Percentiles rank a stretch among this genome's conserved stretches.
Conservation (phyloP, 2,329 filamentous ascomycete species). For the Neurospora sp. region DNA sequence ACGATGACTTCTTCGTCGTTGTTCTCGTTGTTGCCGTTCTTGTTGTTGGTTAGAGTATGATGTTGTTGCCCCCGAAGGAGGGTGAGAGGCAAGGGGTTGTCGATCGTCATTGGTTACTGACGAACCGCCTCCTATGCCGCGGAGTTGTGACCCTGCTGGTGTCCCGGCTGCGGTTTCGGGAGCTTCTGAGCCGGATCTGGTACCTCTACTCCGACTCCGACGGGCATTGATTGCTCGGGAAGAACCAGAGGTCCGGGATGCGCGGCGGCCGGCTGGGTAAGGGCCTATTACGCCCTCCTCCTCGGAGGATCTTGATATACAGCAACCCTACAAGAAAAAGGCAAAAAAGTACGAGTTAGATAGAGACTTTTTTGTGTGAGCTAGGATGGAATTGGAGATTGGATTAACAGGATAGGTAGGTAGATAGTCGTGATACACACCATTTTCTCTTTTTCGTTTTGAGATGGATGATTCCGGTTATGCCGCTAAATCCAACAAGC, state of each 20-base stretch:
- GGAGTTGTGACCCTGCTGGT: conserved; percentile 15
- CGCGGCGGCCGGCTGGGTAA: conserved; percentile 36
- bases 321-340: conserved; percentile 40
- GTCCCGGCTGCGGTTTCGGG: conserved; percentile 11
- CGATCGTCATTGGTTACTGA: not conserved
- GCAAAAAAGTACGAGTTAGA: not conserved
- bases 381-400: not conserved
- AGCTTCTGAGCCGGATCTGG: not conserved
- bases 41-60: not conserved
- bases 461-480: not conserved
- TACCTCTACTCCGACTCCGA: not conserved
- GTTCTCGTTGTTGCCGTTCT: not conserved
- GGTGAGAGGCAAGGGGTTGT: not conserved
- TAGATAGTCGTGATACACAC: conserved; percentile 7
- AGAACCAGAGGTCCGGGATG: conserved; percentile 30
- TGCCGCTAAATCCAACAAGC: not conserved
- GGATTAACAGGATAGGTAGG: not conserved
- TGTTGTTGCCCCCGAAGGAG: conserved; percentile 1
- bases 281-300: conserved; percentile 38
- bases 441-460: conserved; percentile 8
- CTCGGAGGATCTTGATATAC: conserved; percentile 38
- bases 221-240: conserved; percentile 40
- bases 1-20: not conserved
- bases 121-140: not conserved
- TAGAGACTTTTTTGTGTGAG: not conserved